Evolutionary conservation across 805 yeast species (phyloP).

Genomic region (Wickerhamomyces hampshirensis): DNA sequence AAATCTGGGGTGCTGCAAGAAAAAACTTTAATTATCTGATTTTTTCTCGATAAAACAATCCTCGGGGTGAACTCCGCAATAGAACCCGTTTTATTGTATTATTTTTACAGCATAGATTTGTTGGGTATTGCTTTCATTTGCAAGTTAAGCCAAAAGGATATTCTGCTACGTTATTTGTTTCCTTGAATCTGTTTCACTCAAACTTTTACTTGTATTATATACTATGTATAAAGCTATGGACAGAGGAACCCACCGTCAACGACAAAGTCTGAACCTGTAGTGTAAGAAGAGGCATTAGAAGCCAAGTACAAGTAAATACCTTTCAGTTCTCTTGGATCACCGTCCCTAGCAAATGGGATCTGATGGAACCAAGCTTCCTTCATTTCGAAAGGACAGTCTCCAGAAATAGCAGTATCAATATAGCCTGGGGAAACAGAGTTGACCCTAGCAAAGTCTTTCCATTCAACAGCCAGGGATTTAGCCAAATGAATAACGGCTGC

Average conservation of each 20-base stretch:
- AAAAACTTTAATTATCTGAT: no score
- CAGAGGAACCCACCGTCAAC: slow-evolving; percentile 75
- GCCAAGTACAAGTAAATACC: slow-evolving; percentile 84
- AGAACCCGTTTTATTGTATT: no score
- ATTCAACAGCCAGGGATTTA: slow-evolving; percentile 78
- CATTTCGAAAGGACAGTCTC: slow-evolving; percentile 39
- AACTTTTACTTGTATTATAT: no score
- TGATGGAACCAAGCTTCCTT: slow-evolving; percentile 43
- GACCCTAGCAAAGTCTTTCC: slow-evolving; percentile 83
- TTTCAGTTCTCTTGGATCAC: slow-evolving; percentile 62
- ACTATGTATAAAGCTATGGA: no score
- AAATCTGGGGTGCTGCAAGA: no score
- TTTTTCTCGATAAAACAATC: no score
- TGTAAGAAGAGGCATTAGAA: slow-evolving; percentile 72
- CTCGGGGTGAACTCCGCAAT: no score
- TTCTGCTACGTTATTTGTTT: no score
- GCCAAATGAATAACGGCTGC: slow-evolving; percentile 78
- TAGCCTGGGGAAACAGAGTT: slow-evolving; percentile 84
- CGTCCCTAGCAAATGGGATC: slow-evolving; percentile 73
- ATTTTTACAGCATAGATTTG: no score
- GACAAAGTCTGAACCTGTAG: slow-evolving; percentile 71
- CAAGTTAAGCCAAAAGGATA: no score
- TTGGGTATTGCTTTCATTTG: no score
- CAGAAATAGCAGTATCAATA: slow-evolving; percentile 66
- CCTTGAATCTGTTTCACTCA: no score